Base-by-base conservation (phyloP, 805 yeast species). In the Lipomyces japonicus region DNA sequence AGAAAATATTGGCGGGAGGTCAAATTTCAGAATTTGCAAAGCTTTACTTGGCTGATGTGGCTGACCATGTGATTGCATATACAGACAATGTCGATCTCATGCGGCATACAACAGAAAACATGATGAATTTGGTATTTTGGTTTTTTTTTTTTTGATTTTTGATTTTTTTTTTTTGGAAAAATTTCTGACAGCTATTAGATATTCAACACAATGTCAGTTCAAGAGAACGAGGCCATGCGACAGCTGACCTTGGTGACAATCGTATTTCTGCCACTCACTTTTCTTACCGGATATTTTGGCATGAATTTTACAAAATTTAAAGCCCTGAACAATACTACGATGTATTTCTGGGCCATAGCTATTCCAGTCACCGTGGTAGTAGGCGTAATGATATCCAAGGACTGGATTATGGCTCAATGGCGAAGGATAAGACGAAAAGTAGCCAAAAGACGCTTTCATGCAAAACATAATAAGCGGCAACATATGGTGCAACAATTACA, bases 251-350 rank as follows among this genome's bases (percentile, higher is more conserved):
- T 80, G 34, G 77, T 80, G 7, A 76, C 83, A 0, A 82, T 80
- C 12, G 72, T 80, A 12, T 79, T 80, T 57, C 67, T 80, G 34
- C 84, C 84, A 3, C 61, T 80, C 46, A 73, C 80, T 3, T 80
- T 80, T 59, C 71, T 81, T 73, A 78, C 83, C 1, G 83, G 84
- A 10, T 80, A 78, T 60, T 80, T 76, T 53, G 81, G 81, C 16
- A 77, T 77, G 81, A 77, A 77, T 58, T 77, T 77, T 59, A 62
- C 65, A 24, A 50, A 60, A 4, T 77, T 77, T 54, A 69, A 68
- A 2, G 71, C 72, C 42, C 61, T 77, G 36, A 58, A 68, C 14
- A 50, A 66, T 31, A 65, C 67, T 31, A 76, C 73, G 2, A 58
- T 63, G 3, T 75, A 71, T 57, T 77, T 75, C 60, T 77, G 81